Evolutionary conservation across 257 asterid species (phyloP).

Genomic region (Cordia subcordata): DNA sequence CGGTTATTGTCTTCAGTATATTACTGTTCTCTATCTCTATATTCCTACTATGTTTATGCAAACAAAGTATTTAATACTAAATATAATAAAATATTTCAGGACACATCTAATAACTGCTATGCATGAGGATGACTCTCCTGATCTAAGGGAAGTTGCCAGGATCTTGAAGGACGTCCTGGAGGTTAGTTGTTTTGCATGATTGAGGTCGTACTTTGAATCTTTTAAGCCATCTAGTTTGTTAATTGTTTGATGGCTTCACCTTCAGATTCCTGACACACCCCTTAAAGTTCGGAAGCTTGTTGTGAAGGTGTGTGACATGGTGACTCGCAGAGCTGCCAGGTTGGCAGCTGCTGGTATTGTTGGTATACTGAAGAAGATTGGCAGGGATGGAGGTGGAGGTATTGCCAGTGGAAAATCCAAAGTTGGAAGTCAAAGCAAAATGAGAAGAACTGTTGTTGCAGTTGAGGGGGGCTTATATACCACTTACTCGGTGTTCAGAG

Average conservation of each 20-base stretch:
- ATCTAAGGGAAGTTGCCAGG: constrained; percentile 63
- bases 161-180: constrained; percentile 54
- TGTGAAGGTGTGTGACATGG: constrained; percentile 72
- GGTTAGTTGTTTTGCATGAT: constrained; percentile 26
- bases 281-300: constrained; percentile 67
- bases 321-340: constrained; percentile 78
- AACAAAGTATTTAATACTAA: neutral
- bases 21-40: neutral
- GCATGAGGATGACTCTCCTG: constrained; percentile 87
- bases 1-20: neutral
- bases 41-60: neutral
- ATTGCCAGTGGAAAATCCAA: constrained; percentile 32
- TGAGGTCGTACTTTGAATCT: neutral
- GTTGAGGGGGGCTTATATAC: constrained; percentile 72
- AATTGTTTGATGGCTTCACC: constrained; percentile 3
- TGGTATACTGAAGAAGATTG: constrained; percentile 87
- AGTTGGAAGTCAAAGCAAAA: constrained; percentile 27
- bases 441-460: constrained; percentile 73
- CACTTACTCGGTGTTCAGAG: constrained; percentile 62
- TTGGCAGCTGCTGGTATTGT: constrained; percentile 89
- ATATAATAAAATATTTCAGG: constrained; percentile 30
- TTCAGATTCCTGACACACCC: constrained; percentile 57
- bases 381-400: constrained; percentile 73
- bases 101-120: constrained; percentile 75
- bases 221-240: constrained; percentile 4